Base-by-base conservation (phyloP, 192 early-diverging fungal genomes). In the Backusella luteola region DNA sequence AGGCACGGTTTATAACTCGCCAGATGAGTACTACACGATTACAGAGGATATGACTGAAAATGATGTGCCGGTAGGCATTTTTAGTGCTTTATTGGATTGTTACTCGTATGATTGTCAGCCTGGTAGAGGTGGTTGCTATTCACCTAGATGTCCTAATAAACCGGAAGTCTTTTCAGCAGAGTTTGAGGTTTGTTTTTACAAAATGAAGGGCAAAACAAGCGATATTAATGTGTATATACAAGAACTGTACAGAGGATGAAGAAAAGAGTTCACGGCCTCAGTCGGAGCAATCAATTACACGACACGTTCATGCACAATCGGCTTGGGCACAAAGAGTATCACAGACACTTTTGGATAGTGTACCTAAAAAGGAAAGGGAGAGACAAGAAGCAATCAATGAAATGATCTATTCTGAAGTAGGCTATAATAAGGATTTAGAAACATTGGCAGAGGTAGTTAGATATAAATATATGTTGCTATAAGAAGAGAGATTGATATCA, bases 311-410 rank as follows among this genome's bases (percentile, higher is more conserved):
- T 39, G 34, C 73, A 26, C 68, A 81, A 77, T 34, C 66, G 32
- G 81, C 84, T 1, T 98, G 96, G 96, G 89, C 90, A 7, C 89
- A 86, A 77, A 89, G 88, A 7, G 95, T 94, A 4, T 90, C 95
- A 1, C 84, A 86, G 63, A 90, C 92, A 41, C 80, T 97, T 12
- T 77, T 92, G 11, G 89, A 90, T n/a, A 89, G 90, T 15, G 87
- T 92, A 14, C 79, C 85, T 71, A 90, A 90, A 77, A 84, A 90
- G 41, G 96, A 96, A 67, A 87, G 91, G 7, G 90, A 93, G 73
- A 85, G 97, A 49, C 97, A 99, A 76, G 97, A 99, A 81, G 93
- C 97, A 12, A 98, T 99, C 67, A 94, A 92, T 78, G 97, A 99
- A 76, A 91, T 97, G 6, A 87, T 96, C 15, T 87, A 91, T 72